Conservation (phyloP, 768 basidiomycete species). For the Tulasnella sp. region DNA sequence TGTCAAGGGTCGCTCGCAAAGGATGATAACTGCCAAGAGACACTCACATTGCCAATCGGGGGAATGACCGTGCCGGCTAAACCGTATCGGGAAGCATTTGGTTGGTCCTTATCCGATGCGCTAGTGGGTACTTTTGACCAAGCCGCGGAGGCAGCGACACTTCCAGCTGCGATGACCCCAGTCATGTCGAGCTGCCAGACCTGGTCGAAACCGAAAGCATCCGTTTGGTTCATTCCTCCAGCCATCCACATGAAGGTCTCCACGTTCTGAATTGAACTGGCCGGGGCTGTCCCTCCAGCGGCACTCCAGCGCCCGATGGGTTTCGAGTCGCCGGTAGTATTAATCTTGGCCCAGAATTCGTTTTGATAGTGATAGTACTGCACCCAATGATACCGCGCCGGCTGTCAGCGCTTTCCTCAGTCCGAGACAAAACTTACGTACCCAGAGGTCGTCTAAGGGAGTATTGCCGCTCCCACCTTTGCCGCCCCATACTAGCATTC, state of each 20-base stretch:
- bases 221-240: constrained; percentile 64
- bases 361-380: constrained; percentile 78
- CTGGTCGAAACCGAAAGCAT: constrained; percentile 58
- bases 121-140: constrained; percentile 56
- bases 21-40: not conserved
- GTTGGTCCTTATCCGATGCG: constrained; percentile 34
- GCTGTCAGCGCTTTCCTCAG: not conserved
- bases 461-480: constrained; percentile 52
- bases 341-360: constrained; percentile 73
- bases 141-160: constrained; percentile 54
- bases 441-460: constrained; percentile 74
- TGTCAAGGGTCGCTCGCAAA: not conserved
- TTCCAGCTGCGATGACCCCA: constrained; percentile 72
- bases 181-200: constrained; percentile 72
- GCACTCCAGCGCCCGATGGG: constrained; percentile 58
- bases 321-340: constrained; percentile 40
- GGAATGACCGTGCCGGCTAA: constrained; percentile 63
- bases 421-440: constrained; percentile 46
- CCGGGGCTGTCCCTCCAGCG: constrained; percentile 70
- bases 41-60: constrained; percentile 20
- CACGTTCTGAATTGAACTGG: constrained; percentile 42
- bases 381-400: constrained; percentile 28
- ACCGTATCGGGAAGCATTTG: constrained; percentile 48
- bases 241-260: constrained; percentile 66
- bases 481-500: constrained; percentile 75